phyloP scores from a whole-genome alignment of 768 basidiomycete genomes.

The Pluteus cervinus region DNA sequence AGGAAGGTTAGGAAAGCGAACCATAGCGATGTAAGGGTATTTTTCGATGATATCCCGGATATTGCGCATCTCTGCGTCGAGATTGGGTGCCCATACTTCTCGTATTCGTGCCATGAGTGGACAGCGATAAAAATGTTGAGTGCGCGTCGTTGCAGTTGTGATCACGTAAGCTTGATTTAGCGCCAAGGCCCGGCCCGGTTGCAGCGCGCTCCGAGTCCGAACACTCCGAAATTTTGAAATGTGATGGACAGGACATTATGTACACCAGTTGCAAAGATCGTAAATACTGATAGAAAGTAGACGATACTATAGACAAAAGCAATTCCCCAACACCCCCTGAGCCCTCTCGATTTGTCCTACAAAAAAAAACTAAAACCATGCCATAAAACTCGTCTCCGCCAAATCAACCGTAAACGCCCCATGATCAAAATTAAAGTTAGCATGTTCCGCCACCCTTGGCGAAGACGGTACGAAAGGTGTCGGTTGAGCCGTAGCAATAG shows the following conservation, averaged over 20 bases:
- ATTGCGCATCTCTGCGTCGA: constrained; percentile 87
- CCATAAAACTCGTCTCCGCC: constrained; percentile 62
- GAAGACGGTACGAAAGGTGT: constrained; percentile 41
- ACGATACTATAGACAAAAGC: too few relatives aligned
- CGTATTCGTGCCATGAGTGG: constrained; percentile 71
- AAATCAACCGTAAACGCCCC: constrained; percentile 50
- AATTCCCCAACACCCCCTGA: too few relatives aligned
- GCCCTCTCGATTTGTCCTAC: too few relatives aligned
- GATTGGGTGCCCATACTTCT: constrained; percentile 93
- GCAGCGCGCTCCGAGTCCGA: too few relatives aligned
- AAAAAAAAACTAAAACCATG: constrained; percentile 45
- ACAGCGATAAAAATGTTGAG: not conserved
- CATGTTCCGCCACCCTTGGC: constrained; percentile 47
- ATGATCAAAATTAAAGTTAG: constrained; percentile 56
- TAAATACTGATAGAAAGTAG: too few relatives aligned
- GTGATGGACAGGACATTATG: too few relatives aligned
- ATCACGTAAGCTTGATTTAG: too few relatives aligned
- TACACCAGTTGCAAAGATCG: too few relatives aligned
- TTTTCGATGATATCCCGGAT: constrained; percentile 84
- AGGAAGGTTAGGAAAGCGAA: constrained; percentile 27
- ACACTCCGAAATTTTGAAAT: too few relatives aligned
- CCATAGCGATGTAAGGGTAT: constrained; percentile 96
- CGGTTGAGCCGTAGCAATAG: constrained; percentile 26
- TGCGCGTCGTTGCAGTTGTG: not conserved
- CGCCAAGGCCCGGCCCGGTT: too few relatives aligned